Percentiles rank a stretch among this genome's conserved stretches.
Evolutionary conservation across 345 rosid species (phyloP).

Genomic region (Brassica nigra): DNA sequence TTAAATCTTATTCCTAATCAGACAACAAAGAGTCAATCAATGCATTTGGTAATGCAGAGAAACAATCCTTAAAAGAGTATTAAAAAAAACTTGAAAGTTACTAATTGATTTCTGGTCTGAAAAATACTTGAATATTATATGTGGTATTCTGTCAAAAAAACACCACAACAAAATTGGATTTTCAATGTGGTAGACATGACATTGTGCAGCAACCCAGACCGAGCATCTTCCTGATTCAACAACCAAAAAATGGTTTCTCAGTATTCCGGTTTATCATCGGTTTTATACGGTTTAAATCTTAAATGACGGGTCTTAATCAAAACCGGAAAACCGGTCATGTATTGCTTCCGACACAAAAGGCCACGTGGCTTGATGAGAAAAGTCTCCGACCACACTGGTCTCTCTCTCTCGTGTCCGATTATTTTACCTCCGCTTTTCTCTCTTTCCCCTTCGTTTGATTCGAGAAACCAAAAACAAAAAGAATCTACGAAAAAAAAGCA

Average conservation of each 20-base stretch:
- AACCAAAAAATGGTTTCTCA: not conserved
- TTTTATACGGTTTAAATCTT: not conserved
- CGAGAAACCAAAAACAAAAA: not conserved
- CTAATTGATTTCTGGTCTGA: not conserved
- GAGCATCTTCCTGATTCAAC: not conserved
- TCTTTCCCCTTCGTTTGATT: conserved; percentile 9
- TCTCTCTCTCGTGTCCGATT: not conserved
- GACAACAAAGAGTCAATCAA: not conserved
- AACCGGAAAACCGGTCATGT: not conserved
- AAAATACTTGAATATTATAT: not conserved
- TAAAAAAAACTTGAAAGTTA: not conserved
- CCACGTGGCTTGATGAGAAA: conserved; percentile 10
- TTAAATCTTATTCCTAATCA: not conserved
- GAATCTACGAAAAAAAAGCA: not conserved
- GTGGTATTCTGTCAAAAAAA: not conserved
- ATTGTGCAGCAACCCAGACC: not conserved
- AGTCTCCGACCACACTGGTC: conserved; percentile 21
- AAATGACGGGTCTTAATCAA: not conserved
- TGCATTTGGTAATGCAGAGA: conserved; percentile 6
- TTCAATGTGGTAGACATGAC: not conserved
- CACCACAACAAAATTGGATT: not conserved
- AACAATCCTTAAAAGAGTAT: conserved; percentile 2
- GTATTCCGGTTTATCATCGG: not conserved
- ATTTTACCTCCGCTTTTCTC: not conserved
- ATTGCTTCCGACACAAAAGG: not conserved